Percentiles rank a stretch among this genome's conserved stretches.
phyloP scores from a whole-genome alignment of 257 asterid genomes.

The Solanum sitiens region DNA sequence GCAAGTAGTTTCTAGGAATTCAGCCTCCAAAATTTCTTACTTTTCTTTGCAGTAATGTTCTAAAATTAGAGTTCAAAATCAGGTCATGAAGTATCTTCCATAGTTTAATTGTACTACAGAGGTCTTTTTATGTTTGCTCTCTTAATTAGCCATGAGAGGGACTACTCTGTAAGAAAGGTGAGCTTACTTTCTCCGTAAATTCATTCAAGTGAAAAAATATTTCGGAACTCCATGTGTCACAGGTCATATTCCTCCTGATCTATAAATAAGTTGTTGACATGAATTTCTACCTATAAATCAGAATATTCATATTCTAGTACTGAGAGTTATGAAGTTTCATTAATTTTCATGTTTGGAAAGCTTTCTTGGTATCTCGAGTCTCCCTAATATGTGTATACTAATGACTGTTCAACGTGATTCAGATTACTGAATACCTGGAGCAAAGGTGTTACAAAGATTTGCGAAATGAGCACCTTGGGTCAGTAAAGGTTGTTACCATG shows the following conservation, averaged over 20 bases:
- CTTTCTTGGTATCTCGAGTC: background rate
- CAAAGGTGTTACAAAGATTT: conserved; percentile 37
- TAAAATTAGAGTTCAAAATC: background rate
- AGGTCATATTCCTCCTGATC: background rate
- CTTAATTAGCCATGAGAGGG: background rate
- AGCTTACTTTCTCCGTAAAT: background rate
- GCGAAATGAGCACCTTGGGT: conserved; percentile 34
- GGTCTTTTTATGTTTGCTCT: background rate
- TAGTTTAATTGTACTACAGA: background rate
- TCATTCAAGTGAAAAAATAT: background rate
- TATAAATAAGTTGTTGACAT: background rate
- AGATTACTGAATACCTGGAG: conserved; percentile 42
- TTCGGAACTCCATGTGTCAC: background rate
- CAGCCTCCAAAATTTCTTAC: background rate
- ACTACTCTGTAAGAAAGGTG: background rate
- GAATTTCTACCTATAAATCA: background rate
- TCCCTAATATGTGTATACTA: background rate
- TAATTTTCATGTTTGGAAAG: background rate
- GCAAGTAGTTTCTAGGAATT: background rate
- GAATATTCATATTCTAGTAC: background rate
- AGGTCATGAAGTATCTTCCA: background rate
- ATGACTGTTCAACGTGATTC: background rate
- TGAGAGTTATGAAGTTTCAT: background rate
- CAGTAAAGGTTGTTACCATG: conserved; percentile 29
- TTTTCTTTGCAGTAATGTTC: background rate